Evolutionary conservation across 2,329 filamentous ascomycete species (phyloP).

Genomic region (Ophiostoma triangulosporum): DNA sequence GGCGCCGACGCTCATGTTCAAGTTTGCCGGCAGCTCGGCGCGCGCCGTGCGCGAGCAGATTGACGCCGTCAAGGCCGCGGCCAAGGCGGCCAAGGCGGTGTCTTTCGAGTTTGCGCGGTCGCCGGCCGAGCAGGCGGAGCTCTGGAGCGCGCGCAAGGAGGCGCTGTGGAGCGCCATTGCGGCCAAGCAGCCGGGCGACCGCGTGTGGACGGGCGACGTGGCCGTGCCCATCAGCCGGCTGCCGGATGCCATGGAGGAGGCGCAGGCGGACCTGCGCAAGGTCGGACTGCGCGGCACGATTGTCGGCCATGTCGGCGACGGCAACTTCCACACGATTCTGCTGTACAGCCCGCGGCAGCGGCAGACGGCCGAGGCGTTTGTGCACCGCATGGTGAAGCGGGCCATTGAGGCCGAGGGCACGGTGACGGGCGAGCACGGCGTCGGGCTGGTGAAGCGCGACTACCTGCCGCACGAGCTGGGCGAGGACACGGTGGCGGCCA

Average conservation of each 20-base stretch:
- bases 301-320: slow-evolving; percentile 59
- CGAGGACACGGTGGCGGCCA: slow-evolving; percentile 59
- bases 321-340: slow-evolving; percentile 51
- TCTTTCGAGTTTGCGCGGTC: slow-evolving; percentile 66
- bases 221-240: slow-evolving; percentile 67
- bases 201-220: slow-evolving; percentile 77
- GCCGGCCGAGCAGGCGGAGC: slow-evolving; percentile 54
- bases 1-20: slow-evolving; percentile 70
- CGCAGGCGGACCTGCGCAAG: slow-evolving; percentile 51
- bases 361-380: slow-evolving; percentile 51
- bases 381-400: slow-evolving; percentile 75
- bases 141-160: slow-evolving; percentile 77
- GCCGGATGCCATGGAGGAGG: slow-evolving; percentile 65
- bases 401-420: slow-evolving; percentile 78
- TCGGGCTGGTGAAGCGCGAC: slow-evolving; percentile 73
- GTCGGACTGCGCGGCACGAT: slow-evolving; percentile 63
- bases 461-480: slow-evolving; percentile 71
- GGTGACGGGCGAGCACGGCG: slow-evolving; percentile 73
- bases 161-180: slow-evolving; percentile 71
- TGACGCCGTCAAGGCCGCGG: slow-evolving; percentile 48
- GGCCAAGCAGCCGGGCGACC: slow-evolving; percentile 48
- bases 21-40: slow-evolving; percentile 57
- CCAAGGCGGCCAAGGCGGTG: slow-evolving; percentile 46
- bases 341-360: slow-evolving; percentile 54
- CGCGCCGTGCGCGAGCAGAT: slow-evolving; percentile 66